A percentile compares a stretch with the other conserved stretches of the same genome.
These are phyloP conservation scores for Cicer cuneatum DNA, from an alignment of 306 rosid genomes.

Conservation along the genomic window DNA sequence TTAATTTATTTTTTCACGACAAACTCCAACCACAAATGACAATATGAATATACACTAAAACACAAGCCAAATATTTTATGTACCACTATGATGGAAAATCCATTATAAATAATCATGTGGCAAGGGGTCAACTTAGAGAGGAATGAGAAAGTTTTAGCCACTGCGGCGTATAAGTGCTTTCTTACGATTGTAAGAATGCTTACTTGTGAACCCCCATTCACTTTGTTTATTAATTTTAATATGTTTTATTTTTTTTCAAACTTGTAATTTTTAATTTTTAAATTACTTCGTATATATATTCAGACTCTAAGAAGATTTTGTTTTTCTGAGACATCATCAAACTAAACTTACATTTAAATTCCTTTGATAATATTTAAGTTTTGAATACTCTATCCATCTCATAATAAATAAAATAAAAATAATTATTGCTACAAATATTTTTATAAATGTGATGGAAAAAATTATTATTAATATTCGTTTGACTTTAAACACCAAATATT, in stretches of 20 bases:
- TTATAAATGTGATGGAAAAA: no score
- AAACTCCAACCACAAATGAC: slow-evolving; percentile 17
- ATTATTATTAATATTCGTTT: background rate
- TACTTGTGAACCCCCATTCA: slow-evolving; percentile 70
- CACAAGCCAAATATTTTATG: background rate
- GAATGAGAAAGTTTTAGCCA: slow-evolving; percentile 34
- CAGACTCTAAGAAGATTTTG: background rate
- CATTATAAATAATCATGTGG: slow-evolving; percentile 44
- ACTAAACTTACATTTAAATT: background rate
- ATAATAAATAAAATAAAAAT: no score
- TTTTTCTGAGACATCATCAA: background rate
- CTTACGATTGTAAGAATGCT: slow-evolving; percentile 81
- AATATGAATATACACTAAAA: slow-evolving; percentile 25
- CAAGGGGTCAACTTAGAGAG: slow-evolving; percentile 55
- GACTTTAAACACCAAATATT: slow-evolving; percentile 36
- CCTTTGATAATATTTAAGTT: background rate
- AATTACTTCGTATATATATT: background rate
- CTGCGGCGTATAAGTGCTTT: slow-evolving; percentile 57
- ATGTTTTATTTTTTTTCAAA: no score
- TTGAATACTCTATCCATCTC: no score
- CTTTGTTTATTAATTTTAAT: background rate
- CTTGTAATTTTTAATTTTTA: no score
- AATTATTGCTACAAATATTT: no score
- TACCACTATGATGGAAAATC: slow-evolving; percentile 46
- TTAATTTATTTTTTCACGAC: background rate